phyloP scores from a whole-genome alignment of 164 flowering plant species.

The Santalum album region DNA sequence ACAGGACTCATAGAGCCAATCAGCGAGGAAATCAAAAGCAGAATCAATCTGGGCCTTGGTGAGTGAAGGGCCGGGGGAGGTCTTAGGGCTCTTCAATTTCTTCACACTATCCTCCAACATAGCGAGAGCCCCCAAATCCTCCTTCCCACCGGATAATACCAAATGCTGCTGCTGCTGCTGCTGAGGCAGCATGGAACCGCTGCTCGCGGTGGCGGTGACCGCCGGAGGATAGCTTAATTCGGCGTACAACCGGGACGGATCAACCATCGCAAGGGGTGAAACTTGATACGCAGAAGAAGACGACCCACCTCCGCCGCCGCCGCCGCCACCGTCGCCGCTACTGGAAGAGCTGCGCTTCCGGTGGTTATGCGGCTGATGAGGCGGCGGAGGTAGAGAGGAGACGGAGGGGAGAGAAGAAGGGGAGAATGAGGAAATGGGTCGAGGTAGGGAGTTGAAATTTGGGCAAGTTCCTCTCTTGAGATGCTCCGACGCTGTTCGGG shows the following conservation, averaged over 20 bases:
- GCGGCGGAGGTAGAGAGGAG: slow-evolving; percentile 6
- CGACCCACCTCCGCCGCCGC: not conserved
- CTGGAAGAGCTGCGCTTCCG: slow-evolving; percentile 25
- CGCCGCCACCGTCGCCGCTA: slow-evolving; percentile 13
- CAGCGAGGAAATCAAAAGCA: slow-evolving; percentile 62
- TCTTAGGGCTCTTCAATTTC: slow-evolving; percentile 81
- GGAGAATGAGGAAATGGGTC: slow-evolving; percentile 53
- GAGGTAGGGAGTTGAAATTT: slow-evolving; percentile 51
- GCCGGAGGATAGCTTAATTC: slow-evolving; percentile 25
- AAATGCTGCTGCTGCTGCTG: slow-evolving; percentile 39
- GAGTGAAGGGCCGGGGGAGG: slow-evolving; percentile 67
- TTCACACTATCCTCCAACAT: slow-evolving; percentile 95
- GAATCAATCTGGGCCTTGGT: slow-evolving; percentile 57
- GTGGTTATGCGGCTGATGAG: slow-evolving; percentile 18
- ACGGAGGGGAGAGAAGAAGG: not conserved
- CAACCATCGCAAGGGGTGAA: slow-evolving; percentile 47
- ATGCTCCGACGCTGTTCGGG: slow-evolving; percentile 93
- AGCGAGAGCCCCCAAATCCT: slow-evolving; percentile 83
- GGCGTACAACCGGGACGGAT: slow-evolving; percentile 42
- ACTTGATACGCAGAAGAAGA: slow-evolving; percentile 29
- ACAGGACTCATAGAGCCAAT: slow-evolving; percentile 91
- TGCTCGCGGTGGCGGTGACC: slow-evolving; percentile 9
- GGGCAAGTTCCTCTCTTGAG: slow-evolving; percentile 92
- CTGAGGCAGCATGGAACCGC: slow-evolving; percentile 10
- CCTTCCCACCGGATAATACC: slow-evolving; percentile 89